phyloP scores from a whole-genome alignment of 805 yeast species.

The Hanseniaspora singularis region DNA sequence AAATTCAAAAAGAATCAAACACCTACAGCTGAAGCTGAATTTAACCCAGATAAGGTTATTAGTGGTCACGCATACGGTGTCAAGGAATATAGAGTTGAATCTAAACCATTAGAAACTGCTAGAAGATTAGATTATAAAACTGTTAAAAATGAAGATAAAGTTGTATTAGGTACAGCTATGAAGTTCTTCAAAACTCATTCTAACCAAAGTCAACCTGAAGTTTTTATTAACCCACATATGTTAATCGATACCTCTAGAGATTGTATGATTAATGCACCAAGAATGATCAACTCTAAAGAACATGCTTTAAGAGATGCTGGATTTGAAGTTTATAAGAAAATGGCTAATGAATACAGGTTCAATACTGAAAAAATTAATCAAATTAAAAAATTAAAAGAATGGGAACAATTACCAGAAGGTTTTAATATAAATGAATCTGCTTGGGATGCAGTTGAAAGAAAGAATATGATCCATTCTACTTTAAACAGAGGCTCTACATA shows the following conservation, averaged over 20 bases:
- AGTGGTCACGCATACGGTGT: conserved; percentile 12
- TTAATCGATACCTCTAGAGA: conserved; percentile 3
- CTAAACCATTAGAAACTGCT: neutral
- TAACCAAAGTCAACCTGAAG: conserved; percentile 2
- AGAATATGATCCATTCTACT: conserved; percentile 5
- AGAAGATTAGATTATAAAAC: conserved; percentile 7
- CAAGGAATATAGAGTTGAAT: neutral
- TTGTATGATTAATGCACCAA: conserved; percentile 5
- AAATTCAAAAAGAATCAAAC: neutral
- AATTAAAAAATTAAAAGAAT: neutral
- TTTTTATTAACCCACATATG: conserved; percentile 11
- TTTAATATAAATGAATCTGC: conserved; percentile 1
- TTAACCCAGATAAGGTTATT: conserved; percentile 6
- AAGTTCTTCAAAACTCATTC: conserved; percentile 9
- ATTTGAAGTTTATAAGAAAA: conserved; percentile 2
- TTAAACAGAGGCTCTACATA: conserved; percentile 3
- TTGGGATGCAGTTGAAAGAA: conserved; percentile 11
- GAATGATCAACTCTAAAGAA: conserved; percentile 13
- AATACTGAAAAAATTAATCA: conserved; percentile 9
- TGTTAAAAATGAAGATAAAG: conserved; percentile 10
- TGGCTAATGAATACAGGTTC: conserved; percentile 8
- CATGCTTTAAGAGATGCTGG: conserved; percentile 15
- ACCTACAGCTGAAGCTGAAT: neutral
- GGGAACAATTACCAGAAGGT: conserved; percentile 11
- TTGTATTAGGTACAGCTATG: conserved; percentile 7